A percentile compares a stretch with the other conserved stretches of the same genome.
phyloP scores from a whole-genome alignment of 768 basidiomycete species.

The Plicaturopsis crispa region DNA sequence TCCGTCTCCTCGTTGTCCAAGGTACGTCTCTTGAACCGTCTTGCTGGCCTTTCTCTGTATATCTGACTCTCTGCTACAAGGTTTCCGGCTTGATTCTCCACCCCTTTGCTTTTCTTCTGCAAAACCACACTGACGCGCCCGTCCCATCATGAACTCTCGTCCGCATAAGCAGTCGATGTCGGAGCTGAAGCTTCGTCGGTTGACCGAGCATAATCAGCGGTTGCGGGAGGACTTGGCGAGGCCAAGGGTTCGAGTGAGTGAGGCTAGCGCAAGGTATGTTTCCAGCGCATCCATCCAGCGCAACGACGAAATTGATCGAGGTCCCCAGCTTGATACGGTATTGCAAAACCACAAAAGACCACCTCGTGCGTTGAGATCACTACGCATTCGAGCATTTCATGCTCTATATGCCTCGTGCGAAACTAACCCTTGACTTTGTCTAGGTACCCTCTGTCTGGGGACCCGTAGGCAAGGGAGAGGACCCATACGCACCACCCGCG shows the following conservation, averaged over 20 bases:
- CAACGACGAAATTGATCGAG: slow-evolving; percentile 1
- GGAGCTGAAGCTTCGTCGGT: slow-evolving; percentile 89
- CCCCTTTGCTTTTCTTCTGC: too few relatives aligned
- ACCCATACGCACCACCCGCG: slow-evolving; percentile 85
- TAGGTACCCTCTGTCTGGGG: slow-evolving; percentile 96
- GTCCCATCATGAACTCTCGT: slow-evolving; percentile 56
- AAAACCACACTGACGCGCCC: too few relatives aligned
- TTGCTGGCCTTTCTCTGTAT: slow-evolving; percentile 10
- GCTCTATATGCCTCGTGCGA: not conserved
- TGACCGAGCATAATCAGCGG: slow-evolving; percentile 92
- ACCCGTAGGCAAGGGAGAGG: slow-evolving; percentile 79
- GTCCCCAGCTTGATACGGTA: slow-evolving; percentile 76
- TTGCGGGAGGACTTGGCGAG: slow-evolving; percentile 83
- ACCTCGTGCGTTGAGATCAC: slow-evolving; percentile 50
- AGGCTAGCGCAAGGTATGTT: slow-evolving; percentile 79
- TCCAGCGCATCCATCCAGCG: not conserved
- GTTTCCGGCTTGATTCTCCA: slow-evolving; percentile 9
- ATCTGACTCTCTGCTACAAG: slow-evolving; percentile 10
- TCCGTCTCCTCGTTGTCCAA: not conserved
- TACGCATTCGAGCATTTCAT: not conserved
- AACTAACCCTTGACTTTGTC: slow-evolving; percentile 5
- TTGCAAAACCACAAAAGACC: slow-evolving; percentile 90
- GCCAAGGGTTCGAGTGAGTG: slow-evolving; percentile 86
- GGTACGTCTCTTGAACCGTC: slow-evolving; percentile 9
- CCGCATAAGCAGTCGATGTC: slow-evolving; percentile 93